Evolutionary conservation across 2,329 filamentous ascomycete genomes (phyloP).

Genomic region (Fusarium tupiense): DNA sequence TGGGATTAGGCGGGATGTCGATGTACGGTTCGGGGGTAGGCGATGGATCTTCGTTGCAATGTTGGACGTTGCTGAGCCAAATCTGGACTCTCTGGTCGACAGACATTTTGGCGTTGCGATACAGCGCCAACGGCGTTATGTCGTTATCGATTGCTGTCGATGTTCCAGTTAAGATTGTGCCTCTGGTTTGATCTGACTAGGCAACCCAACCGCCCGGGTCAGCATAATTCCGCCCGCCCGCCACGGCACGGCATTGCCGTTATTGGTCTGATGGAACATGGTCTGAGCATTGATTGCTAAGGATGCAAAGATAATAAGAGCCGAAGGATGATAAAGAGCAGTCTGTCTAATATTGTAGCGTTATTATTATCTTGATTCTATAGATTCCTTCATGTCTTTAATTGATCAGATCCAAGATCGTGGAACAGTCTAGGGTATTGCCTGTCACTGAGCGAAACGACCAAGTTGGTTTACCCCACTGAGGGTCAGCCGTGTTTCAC

Average conservation of each 20-base stretch:
- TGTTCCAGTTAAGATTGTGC: neutral
- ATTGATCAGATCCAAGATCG: neutral
- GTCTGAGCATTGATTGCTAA: neutral
- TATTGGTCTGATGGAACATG: neutral
- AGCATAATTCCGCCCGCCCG: neutral
- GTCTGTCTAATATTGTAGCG: too few species aligned
- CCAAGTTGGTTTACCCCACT: neutral
- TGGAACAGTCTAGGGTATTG: neutral
- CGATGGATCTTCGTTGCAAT: neutral
- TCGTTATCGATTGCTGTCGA: neutral
- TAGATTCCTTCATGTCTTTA: too few species aligned
- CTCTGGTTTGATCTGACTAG: neutral
- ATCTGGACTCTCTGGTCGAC: neutral
- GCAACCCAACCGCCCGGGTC: neutral
- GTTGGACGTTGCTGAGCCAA: neutral
- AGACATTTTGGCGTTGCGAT: neutral
- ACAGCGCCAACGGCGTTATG: neutral
- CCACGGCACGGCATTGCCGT: neutral
- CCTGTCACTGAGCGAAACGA: neutral
- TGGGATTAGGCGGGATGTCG: neutral
- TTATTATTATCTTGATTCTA: rapidly evolving
- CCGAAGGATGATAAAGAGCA: neutral
- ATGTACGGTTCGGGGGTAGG: rapidly evolving
- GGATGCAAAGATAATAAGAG: neutral
- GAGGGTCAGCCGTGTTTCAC: neutral